A percentile compares a stretch with the other conserved stretches of the same genome.
phyloP scores from a whole-genome alignment of 176 grass and related monocot genomes.

The Triticum timopheevii region DNA sequence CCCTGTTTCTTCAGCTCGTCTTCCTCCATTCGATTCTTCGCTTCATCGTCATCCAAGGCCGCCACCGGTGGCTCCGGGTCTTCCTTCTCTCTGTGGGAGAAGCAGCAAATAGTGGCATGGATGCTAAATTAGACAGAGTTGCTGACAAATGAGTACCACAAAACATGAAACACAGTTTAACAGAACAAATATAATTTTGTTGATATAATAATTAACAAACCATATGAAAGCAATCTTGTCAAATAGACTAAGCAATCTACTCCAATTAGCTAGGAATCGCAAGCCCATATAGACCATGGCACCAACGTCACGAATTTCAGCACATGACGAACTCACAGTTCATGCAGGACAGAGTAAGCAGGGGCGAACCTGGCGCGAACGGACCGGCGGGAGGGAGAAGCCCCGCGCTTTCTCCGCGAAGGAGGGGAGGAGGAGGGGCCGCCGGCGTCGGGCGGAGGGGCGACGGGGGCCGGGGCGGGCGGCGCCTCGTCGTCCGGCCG shows the following conservation, averaged over 20 bases:
- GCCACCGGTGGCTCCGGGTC: neutral
- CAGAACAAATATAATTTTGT: neutral
- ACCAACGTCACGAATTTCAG: neutral
- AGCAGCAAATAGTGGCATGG: conserved; percentile 3
- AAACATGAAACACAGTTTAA: neutral
- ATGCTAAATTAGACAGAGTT: neutral
- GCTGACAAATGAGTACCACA: neutral
- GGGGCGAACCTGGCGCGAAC: neutral
- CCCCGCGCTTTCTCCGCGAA: neutral
- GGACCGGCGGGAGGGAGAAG: neutral
- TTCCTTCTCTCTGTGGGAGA: conserved; percentile 9
- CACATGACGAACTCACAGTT: neutral
- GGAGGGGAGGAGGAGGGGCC: neutral
- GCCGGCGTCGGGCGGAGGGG: neutral
- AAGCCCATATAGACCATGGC: neutral
- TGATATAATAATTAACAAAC: too few species aligned
- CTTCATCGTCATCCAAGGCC: neutral
- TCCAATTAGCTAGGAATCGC: neutral
- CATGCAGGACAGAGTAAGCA: neutral
- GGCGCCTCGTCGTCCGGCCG: neutral
- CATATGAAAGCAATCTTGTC: too few species aligned
- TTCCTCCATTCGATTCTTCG: neutral
- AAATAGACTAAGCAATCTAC: too few species aligned
- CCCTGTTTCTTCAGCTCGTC: neutral
- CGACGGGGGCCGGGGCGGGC: neutral